A percentile compares a stretch with the other conserved stretches of the same genome.
Evolutionary conservation across 306 rosid genomes (phyloP).

Genomic region (Purshia tridentata): DNA sequence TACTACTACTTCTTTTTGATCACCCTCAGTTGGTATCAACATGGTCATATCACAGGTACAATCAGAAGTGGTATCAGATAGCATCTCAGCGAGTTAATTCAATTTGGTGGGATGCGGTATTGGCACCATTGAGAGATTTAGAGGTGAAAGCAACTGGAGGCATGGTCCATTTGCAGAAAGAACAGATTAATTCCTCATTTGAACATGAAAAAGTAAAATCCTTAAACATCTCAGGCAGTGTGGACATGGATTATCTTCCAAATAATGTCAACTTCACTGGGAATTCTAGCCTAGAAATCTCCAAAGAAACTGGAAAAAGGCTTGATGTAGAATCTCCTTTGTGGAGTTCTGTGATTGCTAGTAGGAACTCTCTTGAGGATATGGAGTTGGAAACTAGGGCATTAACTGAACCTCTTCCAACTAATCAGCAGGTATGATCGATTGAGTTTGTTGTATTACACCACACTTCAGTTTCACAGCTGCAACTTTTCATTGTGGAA

Average conservation of each 20-base stretch:
- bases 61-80: constrained; percentile 85
- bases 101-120: constrained; percentile 80
- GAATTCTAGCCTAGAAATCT: constrained; percentile 22
- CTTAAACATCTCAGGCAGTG: constrained; percentile 18
- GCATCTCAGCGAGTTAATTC: constrained; percentile 71
- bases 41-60: constrained; percentile 54
- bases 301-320: constrained; percentile 23
- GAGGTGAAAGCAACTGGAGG: constrained; percentile 68
- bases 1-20: neutral
- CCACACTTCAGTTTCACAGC: constrained; percentile 13
- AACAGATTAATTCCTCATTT: constrained; percentile 17
- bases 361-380: constrained; percentile 79
- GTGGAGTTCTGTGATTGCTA: constrained; percentile 38
- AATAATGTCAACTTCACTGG: constrained; percentile 20
- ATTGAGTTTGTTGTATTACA: constrained; percentile 23
- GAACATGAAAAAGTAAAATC: constrained; percentile 14
- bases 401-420: constrained; percentile 97
- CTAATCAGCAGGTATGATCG: constrained; percentile 80
- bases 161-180: constrained; percentile 24
- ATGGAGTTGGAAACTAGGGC: constrained; percentile 94
- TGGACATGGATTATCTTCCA: constrained; percentile 7
- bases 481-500: constrained; percentile 11
- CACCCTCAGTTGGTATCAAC: constrained; percentile 2
- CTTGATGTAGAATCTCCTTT: constrained; percentile 34
- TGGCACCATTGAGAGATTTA: constrained; percentile 75